Percentiles rank a stretch among this genome's conserved stretches.
Evolutionary conservation across 2,329 filamentous ascomycete species (phyloP).

Genomic region (Zasmidium citrigriseum): DNA sequence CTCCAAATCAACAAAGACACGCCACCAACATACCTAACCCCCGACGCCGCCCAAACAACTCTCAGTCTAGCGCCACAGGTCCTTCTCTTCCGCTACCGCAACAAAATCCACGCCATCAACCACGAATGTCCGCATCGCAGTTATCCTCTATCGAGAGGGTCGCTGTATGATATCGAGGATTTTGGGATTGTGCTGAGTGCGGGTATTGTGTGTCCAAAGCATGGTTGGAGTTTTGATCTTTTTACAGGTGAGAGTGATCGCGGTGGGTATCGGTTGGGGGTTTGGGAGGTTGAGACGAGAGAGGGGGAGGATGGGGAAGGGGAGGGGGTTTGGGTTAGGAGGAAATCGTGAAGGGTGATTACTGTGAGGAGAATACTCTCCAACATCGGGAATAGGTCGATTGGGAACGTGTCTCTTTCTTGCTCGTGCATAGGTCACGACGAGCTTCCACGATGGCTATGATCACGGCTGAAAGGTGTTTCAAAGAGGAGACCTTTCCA

Average conservation of each 20-base stretch:
- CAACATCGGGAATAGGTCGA: no score
- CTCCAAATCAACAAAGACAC: conserved; percentile 40
- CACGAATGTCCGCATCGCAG: conserved; percentile 72
- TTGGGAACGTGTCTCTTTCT: no score
- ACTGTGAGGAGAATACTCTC: no score
- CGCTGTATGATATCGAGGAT: conserved; percentile 70
- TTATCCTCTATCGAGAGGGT: conserved; percentile 64
- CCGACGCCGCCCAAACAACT: conserved; percentile 38
- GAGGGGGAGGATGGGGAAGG: conserved; percentile 18
- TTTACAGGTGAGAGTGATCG: conserved; percentile 64
- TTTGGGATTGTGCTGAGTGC: conserved; percentile 65
- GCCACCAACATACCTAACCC: conserved; percentile 42
- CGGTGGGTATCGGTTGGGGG: conserved; percentile 60
- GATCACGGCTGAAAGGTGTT: no score
- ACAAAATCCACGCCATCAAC: conserved; percentile 67
- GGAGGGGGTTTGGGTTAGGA: conserved; percentile 35
- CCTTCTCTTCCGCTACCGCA: conserved; percentile 64
- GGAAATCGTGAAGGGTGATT: no score
- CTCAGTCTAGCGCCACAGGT: conserved; percentile 56
- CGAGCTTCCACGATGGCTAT: no score
- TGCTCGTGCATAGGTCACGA: no score
- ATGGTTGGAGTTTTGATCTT: conserved; percentile 71
- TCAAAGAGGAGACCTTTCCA: no score
- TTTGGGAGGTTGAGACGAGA: conserved; percentile 64
- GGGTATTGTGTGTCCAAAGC: conserved; percentile 67